Evolutionary conservation across 768 basidiomycete genomes (phyloP).

Genomic region (Lentinula edodes): DNA sequence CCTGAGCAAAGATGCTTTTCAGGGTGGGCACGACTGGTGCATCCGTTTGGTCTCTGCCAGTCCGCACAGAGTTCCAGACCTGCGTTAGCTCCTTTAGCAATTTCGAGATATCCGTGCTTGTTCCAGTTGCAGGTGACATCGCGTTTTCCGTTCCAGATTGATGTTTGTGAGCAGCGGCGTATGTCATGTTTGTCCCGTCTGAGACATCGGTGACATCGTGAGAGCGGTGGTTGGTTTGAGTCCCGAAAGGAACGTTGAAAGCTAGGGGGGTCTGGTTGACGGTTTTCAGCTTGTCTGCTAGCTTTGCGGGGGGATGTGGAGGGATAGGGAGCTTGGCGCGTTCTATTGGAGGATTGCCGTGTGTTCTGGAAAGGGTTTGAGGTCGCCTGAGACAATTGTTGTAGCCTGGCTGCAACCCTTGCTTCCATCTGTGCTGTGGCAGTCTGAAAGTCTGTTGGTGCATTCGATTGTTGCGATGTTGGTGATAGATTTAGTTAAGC

Average conservation of each 20-base stretch:
- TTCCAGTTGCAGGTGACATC: conserved; percentile 13
- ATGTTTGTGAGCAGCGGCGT: conserved; percentile 10
- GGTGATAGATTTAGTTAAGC: too few relatives aligned
- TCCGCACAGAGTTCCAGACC: conserved; percentile 25
- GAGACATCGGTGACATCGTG: conserved; percentile 21
- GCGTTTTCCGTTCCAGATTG: conserved; percentile 17
- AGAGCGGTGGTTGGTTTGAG: not conserved
- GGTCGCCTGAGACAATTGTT: too few relatives aligned
- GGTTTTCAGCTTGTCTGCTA: not conserved
- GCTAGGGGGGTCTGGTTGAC: not conserved
- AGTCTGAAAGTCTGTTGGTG: too few relatives aligned
- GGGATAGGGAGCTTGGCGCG: not conserved
- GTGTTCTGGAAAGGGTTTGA: too few relatives aligned
- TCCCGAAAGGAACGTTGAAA: not conserved
- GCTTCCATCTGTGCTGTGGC: too few relatives aligned
- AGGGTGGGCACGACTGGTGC: conserved; percentile 16
- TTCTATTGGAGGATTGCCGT: too few relatives aligned
- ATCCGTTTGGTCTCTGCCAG: conserved; percentile 26
- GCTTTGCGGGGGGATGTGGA: not conserved
- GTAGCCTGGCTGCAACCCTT: not conserved
- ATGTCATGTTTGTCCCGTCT: conserved; percentile 21
- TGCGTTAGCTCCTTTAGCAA: conserved; percentile 4
- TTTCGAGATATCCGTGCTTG: conserved; percentile 12
- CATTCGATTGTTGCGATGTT: too few relatives aligned
- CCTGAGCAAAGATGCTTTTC: conserved; percentile 35